A percentile compares a stretch with the other conserved stretches of the same genome.
Evolutionary conservation across 2,329 filamentous ascomycete genomes (phyloP).

Genomic region (Aspergillus sp.): DNA sequence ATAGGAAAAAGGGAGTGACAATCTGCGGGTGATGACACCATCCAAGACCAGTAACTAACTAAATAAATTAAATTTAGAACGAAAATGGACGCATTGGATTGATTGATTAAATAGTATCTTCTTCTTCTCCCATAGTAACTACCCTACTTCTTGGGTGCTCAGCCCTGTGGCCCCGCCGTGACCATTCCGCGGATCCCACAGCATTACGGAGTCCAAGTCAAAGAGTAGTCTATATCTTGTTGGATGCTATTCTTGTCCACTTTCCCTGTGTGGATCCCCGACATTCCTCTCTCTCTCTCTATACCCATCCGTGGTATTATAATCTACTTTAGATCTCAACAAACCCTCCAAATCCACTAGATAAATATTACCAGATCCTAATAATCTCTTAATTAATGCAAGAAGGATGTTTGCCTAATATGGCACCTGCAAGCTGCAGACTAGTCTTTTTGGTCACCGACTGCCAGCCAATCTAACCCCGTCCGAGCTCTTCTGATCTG

Average conservation of each 20-base stretch:
- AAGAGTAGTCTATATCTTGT: no score
- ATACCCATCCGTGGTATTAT: no score
- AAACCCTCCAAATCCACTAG: no score
- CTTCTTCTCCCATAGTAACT: not conserved
- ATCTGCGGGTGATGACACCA: slow-evolving; percentile 2
- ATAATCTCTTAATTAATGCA: no score
- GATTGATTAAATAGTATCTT: no score
- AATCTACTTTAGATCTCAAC: no score
- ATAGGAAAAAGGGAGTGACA: not conserved
- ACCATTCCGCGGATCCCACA: not conserved
- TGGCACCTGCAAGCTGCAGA: not conserved
- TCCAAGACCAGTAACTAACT: not conserved
- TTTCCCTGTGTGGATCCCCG: no score
- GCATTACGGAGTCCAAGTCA: no score
- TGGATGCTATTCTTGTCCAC: no score
- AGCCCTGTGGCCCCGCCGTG: slow-evolving; percentile 18
- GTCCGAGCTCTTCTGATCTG: not conserved
- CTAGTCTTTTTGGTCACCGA: not conserved
- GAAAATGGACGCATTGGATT: no score
- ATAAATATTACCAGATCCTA: no score
- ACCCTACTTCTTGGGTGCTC: slow-evolving; percentile 3
- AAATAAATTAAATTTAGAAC: not conserved
- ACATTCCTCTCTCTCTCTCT: no score
- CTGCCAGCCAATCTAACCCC: not conserved
- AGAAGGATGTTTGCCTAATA: not conserved